Base-by-base conservation (phyloP, 2,329 filamentous ascomycete genomes). In the Zymoseptoria ardabiliae region DNA sequence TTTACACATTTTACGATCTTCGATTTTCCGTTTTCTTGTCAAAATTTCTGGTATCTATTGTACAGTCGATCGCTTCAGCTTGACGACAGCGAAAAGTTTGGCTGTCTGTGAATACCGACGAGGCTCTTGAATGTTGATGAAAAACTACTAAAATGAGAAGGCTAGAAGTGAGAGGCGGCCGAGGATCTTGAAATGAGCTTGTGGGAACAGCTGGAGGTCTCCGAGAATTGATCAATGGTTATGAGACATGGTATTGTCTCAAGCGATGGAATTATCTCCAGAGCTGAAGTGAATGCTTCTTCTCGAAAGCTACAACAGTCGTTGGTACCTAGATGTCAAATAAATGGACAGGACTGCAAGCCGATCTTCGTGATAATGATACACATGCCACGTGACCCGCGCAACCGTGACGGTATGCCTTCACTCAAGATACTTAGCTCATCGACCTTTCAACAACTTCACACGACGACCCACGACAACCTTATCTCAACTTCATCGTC, bases 1-100 rank as follows among this genome's bases (percentile, higher is more conserved):
- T 13, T 17, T 45, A 45, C 13, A 30, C 53, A 9, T 53, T 49
- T 54, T 35, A 13, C 41, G 28, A 53, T 55, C 25, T 23, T 30
- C 55, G 58, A 50, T 56, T 50, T 52, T 28, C 54, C 58, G 50
- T 30, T 50, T 17, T 50, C 41, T 58, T 19, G 50, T 58, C 48
- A 45, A 17, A n/a, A 17, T n/a, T 45, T 45, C 35, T 45, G 35
- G 35, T 41, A 41, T 10, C 35, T 41, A 11, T 13, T 45, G 35
- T 45, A 45, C 35, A 45, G 11, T 45, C 35, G 35, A 45, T 45
- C 35, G 35, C 13, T 45, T 45, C 35, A 45, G 35, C 35, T 45
- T 56, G 53, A 56, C 30, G 53, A 53, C 17, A n/a, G 22, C 21
- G 41, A 20, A 58, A 23, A 48, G 22, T 4, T n/a, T 45, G 35